Evolutionary conservation across 768 basidiomycete genomes (phyloP).

Genomic region (Collybiopsis luxurians): DNA sequence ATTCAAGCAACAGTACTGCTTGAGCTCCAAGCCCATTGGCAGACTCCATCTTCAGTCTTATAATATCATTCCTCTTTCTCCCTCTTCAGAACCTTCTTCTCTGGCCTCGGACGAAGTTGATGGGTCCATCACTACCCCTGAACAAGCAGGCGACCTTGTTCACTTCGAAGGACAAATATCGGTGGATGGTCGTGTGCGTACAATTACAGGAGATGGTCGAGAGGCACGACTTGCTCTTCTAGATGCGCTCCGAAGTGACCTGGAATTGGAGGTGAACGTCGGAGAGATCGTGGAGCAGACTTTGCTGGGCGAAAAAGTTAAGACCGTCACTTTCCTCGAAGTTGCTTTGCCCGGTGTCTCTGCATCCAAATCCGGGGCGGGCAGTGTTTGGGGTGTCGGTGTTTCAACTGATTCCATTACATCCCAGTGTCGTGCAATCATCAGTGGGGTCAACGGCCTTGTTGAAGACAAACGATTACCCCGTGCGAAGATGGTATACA

Average conservation of each 20-base stretch:
- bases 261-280: slow-evolving; percentile 62
- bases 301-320: slow-evolving; percentile 66
- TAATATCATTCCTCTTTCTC: slow-evolving; percentile 47
- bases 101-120: slow-evolving; percentile 42
- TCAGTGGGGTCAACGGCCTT: slow-evolving; percentile 67
- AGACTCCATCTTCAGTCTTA: slow-evolving; percentile 66
- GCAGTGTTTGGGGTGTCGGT: slow-evolving; percentile 67
- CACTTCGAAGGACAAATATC: slow-evolving; percentile 66
- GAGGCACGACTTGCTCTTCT: slow-evolving; percentile 77
- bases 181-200: slow-evolving; percentile 62
- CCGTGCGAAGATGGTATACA: slow-evolving; percentile 20
- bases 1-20: slow-evolving; percentile 65
- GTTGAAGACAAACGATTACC: slow-evolving; percentile 53
- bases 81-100: slow-evolving; percentile 36
- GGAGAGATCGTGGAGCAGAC: slow-evolving; percentile 52
- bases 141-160: slow-evolving; percentile 13
- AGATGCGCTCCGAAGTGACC: slow-evolving; percentile 63
- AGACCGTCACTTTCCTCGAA: slow-evolving; percentile 77
- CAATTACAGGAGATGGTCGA: slow-evolving; percentile 74
- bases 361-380: slow-evolving; percentile 50
- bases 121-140: slow-evolving; percentile 11
- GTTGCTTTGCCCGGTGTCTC: slow-evolving; percentile 50
- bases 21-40: slow-evolving; percentile 61
- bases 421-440: slow-evolving; percentile 69
- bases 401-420: slow-evolving; percentile 71